Conservation (phyloP, 2,329 filamentous ascomycete genomes). For the Orbilia javanica region DNA sequence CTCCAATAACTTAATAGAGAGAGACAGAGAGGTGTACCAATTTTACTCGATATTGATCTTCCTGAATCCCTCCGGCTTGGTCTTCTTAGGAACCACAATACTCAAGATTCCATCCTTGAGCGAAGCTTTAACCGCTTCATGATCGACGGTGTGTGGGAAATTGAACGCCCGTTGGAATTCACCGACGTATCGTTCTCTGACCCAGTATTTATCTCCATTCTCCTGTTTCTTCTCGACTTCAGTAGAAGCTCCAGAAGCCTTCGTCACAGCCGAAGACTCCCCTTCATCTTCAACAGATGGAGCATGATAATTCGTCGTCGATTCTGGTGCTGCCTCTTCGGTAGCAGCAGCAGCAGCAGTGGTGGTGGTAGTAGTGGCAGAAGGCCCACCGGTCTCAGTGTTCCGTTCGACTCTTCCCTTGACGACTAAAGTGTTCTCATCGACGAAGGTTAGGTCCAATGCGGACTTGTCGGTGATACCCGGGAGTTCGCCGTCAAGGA, state of each 20-base stretch:
- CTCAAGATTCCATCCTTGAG: slow-evolving; percentile 58
- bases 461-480: slow-evolving; percentile 67
- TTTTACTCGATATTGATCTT: slow-evolving; percentile 55
- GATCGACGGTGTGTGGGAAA: slow-evolving; percentile 57
- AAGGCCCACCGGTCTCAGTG: slow-evolving; percentile 32
- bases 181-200: slow-evolving; percentile 58
- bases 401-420: slow-evolving; percentile 66
- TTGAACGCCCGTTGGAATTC: slow-evolving; percentile 58
- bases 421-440: slow-evolving; percentile 67
- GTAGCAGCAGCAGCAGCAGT: not conserved
- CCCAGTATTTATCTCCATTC: slow-evolving; percentile 55
- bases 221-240: slow-evolving; percentile 28
- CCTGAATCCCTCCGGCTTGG: slow-evolving; percentile 32
- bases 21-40: not conserved
- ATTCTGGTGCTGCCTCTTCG: not conserved
- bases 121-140: slow-evolving; percentile 56
- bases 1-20: too few species aligned
- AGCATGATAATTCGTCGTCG: slow-evolving; percentile 25
- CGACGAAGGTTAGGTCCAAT: slow-evolving; percentile 68
- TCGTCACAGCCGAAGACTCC: slow-evolving; percentile 16
- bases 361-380: not conserved
- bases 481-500: slow-evolving; percentile 68
- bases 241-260: not conserved
- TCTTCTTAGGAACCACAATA: slow-evolving; percentile 57
- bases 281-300: slow-evolving; percentile 40